Percentiles rank a stretch among this genome's conserved stretches.
Conservation (phyloP, 2,329 filamentous ascomycete genomes). For the Neurospora sp. region DNA sequence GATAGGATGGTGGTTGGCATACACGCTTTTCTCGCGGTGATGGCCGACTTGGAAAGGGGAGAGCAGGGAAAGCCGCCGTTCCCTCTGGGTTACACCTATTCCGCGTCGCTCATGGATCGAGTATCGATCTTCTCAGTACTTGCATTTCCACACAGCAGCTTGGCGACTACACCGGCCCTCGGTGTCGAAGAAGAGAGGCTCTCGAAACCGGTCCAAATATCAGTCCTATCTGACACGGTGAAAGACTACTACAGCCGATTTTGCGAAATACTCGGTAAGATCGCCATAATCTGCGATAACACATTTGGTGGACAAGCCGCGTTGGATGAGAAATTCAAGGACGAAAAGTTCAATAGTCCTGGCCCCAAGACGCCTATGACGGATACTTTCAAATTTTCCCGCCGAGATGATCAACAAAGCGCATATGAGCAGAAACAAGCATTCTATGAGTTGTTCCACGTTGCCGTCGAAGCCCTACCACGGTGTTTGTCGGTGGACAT, state of each 20-base stretch:
- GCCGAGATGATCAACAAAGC: constrained; percentile 67
- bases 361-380: constrained; percentile 91
- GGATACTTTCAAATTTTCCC: constrained; percentile 81
- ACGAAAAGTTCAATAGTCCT: constrained; percentile 83
- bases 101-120: constrained; percentile 15
- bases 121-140: constrained; percentile 22
- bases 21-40: constrained; percentile 82
- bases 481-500: constrained; percentile 88
- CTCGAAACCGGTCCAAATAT: constrained; percentile 53
- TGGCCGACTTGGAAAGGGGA: constrained; percentile 83
- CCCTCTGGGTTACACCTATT: constrained; percentile 57
- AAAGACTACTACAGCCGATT: constrained; percentile 84
- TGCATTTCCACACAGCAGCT: constrained; percentile 25
- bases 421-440: constrained; percentile 78
- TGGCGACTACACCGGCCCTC: constrained; percentile 18
- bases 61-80: constrained; percentile 73
- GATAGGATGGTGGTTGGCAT: constrained; percentile 98
- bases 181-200: constrained; percentile 50
- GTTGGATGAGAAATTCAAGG: constrained; percentile 89
- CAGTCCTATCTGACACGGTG: constrained; percentile 61
- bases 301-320: constrained; percentile 94
- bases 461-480: constrained; percentile 88
- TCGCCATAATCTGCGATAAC: constrained; percentile 93
- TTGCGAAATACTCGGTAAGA: constrained; percentile 90
- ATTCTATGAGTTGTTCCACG: constrained; percentile 91